Evolutionary conservation across 306 rosid genomes (phyloP).

Genomic region (Styphnolobium japonicum): DNA sequence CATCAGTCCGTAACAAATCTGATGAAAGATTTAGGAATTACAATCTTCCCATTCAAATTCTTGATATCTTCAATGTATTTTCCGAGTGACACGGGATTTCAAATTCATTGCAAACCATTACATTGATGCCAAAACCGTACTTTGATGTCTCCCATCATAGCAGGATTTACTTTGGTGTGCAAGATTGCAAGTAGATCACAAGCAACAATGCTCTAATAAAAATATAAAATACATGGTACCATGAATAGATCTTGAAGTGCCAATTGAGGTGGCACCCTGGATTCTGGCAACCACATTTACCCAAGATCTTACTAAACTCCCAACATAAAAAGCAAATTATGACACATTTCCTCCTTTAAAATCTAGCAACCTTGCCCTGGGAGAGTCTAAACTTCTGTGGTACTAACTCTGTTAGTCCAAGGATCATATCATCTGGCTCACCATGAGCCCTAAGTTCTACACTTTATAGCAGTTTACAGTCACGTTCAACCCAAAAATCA

Average conservation of each 20-base stretch:
- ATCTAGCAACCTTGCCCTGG: neutral
- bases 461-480: neutral
- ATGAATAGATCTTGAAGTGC: neutral
- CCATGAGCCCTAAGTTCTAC: neutral
- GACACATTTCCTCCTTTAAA: neutral
- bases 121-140: neutral
- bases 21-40: neutral
- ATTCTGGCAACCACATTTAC: neutral
- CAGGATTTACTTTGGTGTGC: neutral
- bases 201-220: neutral
- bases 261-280: neutral
- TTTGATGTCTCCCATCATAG: neutral
- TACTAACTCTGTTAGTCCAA: neutral
- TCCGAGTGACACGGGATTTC: neutral
- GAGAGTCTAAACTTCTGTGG: neutral
- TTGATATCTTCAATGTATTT: neutral
- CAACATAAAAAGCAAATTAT: neutral
- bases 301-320: neutral
- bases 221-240: neutral
- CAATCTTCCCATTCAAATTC: neutral
- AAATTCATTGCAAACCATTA: constrained; percentile 15
- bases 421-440: neutral
- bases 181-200: neutral
- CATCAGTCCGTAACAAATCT: neutral
- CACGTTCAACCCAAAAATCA: neutral